phyloP scores from a whole-genome alignment of 2,329 filamentous ascomycete species.

The Thielaviopsis musarum region DNA sequence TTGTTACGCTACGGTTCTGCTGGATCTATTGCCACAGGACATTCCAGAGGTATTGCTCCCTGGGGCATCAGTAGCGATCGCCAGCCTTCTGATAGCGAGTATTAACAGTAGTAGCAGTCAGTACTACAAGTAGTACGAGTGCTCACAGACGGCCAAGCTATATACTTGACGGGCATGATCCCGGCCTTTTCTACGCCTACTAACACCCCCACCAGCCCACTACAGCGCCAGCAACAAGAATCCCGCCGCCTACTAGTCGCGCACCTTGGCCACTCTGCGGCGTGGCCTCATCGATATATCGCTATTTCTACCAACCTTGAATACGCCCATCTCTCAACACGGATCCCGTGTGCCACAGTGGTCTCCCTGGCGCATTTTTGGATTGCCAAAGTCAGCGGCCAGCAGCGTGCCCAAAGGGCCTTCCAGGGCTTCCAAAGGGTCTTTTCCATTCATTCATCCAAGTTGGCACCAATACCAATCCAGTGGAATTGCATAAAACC shows the following conservation, averaged over 20 bases:
- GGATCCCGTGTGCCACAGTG: no score
- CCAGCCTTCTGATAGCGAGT: neutral
- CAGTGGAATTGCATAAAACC: neutral
- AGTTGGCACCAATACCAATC: neutral
- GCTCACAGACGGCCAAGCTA: no score
- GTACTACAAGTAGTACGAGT: no score
- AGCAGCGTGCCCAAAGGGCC: neutral
- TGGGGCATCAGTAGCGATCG: neutral
- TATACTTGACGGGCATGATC: neutral
- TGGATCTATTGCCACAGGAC: neutral
- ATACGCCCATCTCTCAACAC: neutral
- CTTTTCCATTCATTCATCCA: no score
- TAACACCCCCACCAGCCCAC: neutral
- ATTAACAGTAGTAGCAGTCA: no score
- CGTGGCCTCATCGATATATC: neutral
- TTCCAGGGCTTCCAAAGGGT: neutral
- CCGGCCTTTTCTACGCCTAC: neutral
- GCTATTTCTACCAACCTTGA: neutral
- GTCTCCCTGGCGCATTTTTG: constrained; percentile 12
- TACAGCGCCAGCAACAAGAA: neutral
- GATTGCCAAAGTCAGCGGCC: neutral
- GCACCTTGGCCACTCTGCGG: neutral
- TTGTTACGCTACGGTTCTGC: neutral
- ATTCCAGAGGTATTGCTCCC: neutral
- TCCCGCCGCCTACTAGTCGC: neutral